phyloP scores from a whole-genome alignment of 805 yeast species.

The Saturnispora hagleri region DNA sequence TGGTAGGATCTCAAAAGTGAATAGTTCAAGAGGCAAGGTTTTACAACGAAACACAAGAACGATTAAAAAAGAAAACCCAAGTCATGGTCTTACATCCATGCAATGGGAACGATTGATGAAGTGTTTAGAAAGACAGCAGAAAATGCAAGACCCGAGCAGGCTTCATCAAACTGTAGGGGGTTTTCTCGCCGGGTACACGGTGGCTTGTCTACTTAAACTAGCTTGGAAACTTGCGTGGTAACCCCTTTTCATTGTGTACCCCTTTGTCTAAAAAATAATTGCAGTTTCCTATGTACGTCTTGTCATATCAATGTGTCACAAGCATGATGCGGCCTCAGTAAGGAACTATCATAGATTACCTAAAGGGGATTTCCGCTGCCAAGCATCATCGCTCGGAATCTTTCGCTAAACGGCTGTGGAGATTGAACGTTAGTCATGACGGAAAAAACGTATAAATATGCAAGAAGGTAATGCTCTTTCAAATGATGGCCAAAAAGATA shows the following conservation, averaged over 20 bases:
- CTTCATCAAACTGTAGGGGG: not conserved
- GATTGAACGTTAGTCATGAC: not conserved
- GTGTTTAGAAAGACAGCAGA: not conserved
- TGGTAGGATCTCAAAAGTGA: too few relatives aligned
- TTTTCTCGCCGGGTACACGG: not conserved
- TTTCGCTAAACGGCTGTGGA: not conserved
- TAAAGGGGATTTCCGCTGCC: not conserved
- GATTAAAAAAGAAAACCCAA: not conserved
- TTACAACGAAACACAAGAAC: not conserved
- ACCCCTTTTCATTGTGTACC: not conserved
- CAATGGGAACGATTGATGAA: not conserved
- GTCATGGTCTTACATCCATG: not conserved
- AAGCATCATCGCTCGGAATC: not conserved
- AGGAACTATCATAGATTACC: not conserved
- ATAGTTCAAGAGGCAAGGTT: too few relatives aligned
- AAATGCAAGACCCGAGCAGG: not conserved
- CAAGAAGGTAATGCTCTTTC: not conserved
- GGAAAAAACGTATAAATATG: not conserved
- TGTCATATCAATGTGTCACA: not conserved
- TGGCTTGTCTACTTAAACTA: not conserved
- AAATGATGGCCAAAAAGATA: not conserved
- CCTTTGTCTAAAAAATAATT: not conserved
- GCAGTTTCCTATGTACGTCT: not conserved
- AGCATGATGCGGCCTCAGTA: not conserved
- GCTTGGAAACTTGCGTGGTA: not conserved